Percentiles rank a stretch among this genome's conserved stretches.
Conservation (phyloP, 2,329 filamentous ascomycete genomes). For the Hirsutella rhossiliensis region DNA sequence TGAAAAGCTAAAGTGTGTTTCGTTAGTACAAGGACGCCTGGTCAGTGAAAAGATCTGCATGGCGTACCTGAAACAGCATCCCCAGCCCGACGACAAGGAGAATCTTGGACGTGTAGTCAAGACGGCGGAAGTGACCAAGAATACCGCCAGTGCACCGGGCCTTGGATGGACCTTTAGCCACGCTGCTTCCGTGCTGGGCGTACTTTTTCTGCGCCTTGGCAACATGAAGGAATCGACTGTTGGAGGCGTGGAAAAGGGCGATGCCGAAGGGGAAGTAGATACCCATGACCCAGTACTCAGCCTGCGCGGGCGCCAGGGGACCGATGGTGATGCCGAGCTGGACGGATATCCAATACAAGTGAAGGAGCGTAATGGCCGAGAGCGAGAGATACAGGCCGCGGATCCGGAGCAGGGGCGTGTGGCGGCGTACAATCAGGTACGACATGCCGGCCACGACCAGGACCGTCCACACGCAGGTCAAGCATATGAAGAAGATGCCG, state of each 20-base stretch:
- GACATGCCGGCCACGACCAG: constrained; percentile 23
- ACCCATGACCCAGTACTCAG: constrained; percentile 54
- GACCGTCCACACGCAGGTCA: constrained; percentile 20
- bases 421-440: constrained; percentile 23
- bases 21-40: constrained; percentile 7
- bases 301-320: constrained; percentile 29
- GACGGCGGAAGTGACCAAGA: constrained; percentile 16
- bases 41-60: constrained; percentile 6
- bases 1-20: constrained; percentile 38
- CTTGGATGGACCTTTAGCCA: not conserved
- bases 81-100: constrained; percentile 39
- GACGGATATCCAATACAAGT: constrained; percentile 27
- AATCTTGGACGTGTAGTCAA: constrained; percentile 36
- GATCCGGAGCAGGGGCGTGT: constrained; percentile 24
- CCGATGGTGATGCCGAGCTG: constrained; percentile 25
- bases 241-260: constrained; percentile 52
- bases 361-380: constrained; percentile 23
- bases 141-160: constrained; percentile 11
- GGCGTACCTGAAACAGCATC: constrained; percentile 42
- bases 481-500: constrained; percentile 22
- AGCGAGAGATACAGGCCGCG: constrained; percentile 28
- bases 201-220: constrained; percentile 35
- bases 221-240: constrained; percentile 45
- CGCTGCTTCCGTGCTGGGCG: constrained; percentile 2
- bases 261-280: constrained; percentile 52